Evolutionary conservation across 208 protist species (phyloP), one percentile per base, ranked within the genome.

Genomic region (Naegleria lovaniensis): DNA sequence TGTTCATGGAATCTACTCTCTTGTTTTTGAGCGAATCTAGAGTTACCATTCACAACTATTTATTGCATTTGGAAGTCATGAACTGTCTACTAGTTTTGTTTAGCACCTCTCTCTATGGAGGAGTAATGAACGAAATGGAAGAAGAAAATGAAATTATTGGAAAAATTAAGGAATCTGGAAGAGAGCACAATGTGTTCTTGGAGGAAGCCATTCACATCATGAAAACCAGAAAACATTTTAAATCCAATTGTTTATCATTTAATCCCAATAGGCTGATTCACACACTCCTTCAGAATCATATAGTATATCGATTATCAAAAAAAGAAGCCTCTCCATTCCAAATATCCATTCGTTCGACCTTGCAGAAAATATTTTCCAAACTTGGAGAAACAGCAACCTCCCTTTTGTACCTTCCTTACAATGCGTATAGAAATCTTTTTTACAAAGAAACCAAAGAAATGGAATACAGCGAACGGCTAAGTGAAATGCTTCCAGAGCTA

Each of bases 141-240:
- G 16, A 29, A 79, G 29, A 85, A 43, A 9, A 40, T 43, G 39
- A 85, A 48, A 58, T 5, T 29, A 88, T 79, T 79, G 55, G 55
- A 29, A 67, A 19, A 67, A 67, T 67, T 67, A 15, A 67, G 22
- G 67, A 79, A 36, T 29, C 16, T 6, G n/a, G 67, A 55, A 55
- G 85, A 58, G 39, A 40, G 16, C 85, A 88, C 16, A 88, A 88
- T 58, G n/a, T 88, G 0, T 88, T 88, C 40, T 58, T 88, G 19
- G 41, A 88, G n/a, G 25, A 39, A 25, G 43, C 43, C 4, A 58
- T 88, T 36, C 41, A 33, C 22, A 79, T 79, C 9, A 79, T 79
- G 43, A 85, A 43, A 48, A 48, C 29, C 16, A 40, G 16, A 85
- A 40, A 85, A 43, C 29, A 85, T 16, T 48, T 85, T 2, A 85